These are phyloP conservation scores for Eucalyptus cloeziana DNA, from an alignment of 345 rosid genomes.

Conservation along the genomic window DNA sequence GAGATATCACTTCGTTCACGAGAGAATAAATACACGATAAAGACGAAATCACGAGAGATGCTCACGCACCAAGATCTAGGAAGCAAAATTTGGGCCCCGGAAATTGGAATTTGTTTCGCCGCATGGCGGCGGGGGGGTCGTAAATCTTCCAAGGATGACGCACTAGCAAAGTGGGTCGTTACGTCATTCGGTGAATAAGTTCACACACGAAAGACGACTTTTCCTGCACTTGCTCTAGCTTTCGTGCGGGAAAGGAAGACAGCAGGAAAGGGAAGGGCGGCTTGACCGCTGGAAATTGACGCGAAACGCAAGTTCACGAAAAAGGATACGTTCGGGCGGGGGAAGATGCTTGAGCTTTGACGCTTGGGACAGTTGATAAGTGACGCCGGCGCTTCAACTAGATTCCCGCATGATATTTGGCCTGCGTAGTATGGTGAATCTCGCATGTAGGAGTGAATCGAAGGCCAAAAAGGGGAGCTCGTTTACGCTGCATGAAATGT, in stretches of 20 bases:
- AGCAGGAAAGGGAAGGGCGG: neutral
- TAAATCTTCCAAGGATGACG: neutral
- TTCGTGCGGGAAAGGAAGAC: neutral
- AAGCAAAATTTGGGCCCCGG: neutral
- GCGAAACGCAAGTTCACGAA: neutral
- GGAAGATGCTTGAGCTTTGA: neutral
- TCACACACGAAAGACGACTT: neutral
- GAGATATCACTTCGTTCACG: neutral
- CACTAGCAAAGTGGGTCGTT: neutral
- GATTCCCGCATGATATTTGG: neutral
- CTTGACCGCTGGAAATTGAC: neutral
- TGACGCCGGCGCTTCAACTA: neutral
- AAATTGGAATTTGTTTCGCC: neutral
- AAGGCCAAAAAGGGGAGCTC: neutral
- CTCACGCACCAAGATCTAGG: neutral
- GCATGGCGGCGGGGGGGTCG: neutral
- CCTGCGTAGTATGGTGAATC: neutral
- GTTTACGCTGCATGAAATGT: neutral
- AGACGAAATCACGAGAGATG: neutral
- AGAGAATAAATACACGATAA: neutral
- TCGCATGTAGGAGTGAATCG: neutral
- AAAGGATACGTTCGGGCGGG: neutral
- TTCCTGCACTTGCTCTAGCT: neutral
- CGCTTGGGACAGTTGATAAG: neutral
- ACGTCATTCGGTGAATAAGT: neutral